Percentiles rank a stretch among this genome's conserved stretches.
Conservation (phyloP, 2,329 filamentous ascomycete genomes). For the Bertia moriformis region DNA sequence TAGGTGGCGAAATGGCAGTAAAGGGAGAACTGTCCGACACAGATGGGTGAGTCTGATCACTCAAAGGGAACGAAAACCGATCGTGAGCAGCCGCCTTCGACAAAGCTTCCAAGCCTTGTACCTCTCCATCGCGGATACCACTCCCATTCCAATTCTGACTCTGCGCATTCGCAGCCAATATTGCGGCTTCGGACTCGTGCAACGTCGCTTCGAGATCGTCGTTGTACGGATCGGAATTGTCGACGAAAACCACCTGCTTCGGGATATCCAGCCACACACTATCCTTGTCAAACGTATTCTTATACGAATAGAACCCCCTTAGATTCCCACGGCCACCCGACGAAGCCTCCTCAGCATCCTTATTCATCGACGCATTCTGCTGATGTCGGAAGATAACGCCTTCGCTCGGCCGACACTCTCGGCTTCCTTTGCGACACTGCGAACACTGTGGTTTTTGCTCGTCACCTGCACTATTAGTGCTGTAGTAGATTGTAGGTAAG, state of each 20-base stretch:
- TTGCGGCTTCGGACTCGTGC: slow-evolving; percentile 12
- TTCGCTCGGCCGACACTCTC: slow-evolving; percentile 44
- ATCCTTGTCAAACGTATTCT: slow-evolving; percentile 46
- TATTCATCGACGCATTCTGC: slow-evolving; percentile 56
- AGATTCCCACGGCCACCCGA: slow-evolving; percentile 25
- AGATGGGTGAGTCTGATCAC: slow-evolving; percentile 6
- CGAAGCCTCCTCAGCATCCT: slow-evolving; percentile 19
- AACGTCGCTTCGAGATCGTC: slow-evolving; percentile 26
- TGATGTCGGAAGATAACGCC: slow-evolving; percentile 55
- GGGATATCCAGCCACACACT: slow-evolving; percentile 50
- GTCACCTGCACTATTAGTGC: background rate
- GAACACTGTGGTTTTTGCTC: slow-evolving; percentile 1
- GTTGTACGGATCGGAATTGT: slow-evolving; percentile 46
- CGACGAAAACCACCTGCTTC: slow-evolving; percentile 46
- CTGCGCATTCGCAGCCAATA: slow-evolving; percentile 10
- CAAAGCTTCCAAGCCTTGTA: slow-evolving; percentile 35
- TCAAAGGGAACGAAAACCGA: slow-evolving; percentile 11
- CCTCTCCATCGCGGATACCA: slow-evolving; percentile 16
- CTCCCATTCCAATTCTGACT: slow-evolving; percentile 6
- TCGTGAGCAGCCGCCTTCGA: slow-evolving; percentile 32
- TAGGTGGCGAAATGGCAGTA: no score
- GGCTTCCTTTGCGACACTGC: slow-evolving; percentile 29
- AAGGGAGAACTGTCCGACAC: slow-evolving; percentile 6
- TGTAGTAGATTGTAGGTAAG: background rate
- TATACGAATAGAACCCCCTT: slow-evolving; percentile 50